Base-by-base conservation (phyloP, 306 rosid genomes). In the Purshia tridentata region DNA sequence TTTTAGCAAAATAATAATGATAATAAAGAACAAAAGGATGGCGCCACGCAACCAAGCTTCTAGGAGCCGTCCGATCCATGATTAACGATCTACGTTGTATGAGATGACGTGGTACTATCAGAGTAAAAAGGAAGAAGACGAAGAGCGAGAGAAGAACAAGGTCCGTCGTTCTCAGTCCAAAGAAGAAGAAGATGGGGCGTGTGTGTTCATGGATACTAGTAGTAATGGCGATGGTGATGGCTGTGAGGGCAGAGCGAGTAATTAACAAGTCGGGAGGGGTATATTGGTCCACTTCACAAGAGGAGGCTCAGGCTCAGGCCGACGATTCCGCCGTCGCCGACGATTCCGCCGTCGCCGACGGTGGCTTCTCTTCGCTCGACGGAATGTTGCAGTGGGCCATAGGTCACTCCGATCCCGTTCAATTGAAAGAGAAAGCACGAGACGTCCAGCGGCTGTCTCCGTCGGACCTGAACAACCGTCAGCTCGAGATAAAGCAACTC, bases 371-470 rank as follows among this genome's bases (percentile, higher is more conserved):
- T 65, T 91, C 98, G 7, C 85, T 93, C 46, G 98, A 93, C 44
- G 76, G 94, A 67, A 91, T 93, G 97, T 61, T 93, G 19, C 96
- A 93, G 76, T 93, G 98, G 98, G 96, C 98, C 23, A 85, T 93
- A 68, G 88, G 97, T 54, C 86, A 93, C 78, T 91, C 98, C 72
- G 91, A 93, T 84, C 90, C 97, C 1, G 87, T 73, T 54, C 85
- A 84, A 76, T 75, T 93, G 42, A 91, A 88, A 76, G 94, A 89
- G 57, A 65, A 82, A 48, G 90, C 97, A 5, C 77, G 87, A 68
- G 81, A 72, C 69, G 90, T 72, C 59, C 80, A 87, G 35, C 77
- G 47, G 14, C 72, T 84, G 52, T 84, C 91, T 13, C 71, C 85
- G 0, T 80, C 49, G 10, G 97, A 91, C 22, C 80, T 91, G 9